These are phyloP conservation scores for Aspergillus heteromorphus DNA, from an alignment of 495 filamentous ascomycete species.

Conservation along the genomic window DNA sequence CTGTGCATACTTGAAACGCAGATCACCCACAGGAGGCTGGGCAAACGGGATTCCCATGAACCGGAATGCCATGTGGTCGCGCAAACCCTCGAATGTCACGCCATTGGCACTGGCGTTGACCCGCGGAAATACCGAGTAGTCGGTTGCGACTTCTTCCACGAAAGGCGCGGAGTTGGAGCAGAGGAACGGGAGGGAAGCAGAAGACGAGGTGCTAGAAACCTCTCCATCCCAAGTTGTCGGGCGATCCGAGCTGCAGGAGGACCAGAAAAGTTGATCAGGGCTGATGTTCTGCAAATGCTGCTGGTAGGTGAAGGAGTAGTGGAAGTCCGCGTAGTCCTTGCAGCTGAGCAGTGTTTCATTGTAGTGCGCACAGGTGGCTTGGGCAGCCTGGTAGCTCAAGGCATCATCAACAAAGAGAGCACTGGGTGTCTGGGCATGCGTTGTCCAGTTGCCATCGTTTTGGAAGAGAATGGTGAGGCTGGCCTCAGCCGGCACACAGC, in stretches of 20 bases:
- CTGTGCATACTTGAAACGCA: background rate
- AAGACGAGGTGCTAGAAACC: background rate
- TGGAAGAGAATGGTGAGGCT: background rate
- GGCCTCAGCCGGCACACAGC: background rate
- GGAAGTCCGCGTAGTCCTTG: background rate
- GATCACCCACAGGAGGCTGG: background rate
- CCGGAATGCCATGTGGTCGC: background rate
- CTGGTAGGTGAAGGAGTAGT: background rate
- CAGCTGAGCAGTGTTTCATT: background rate
- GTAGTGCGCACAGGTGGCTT: background rate
- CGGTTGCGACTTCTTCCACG: background rate
- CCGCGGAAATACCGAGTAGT: background rate
- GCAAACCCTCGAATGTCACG: background rate
- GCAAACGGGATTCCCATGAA: background rate
- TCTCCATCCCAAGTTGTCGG: background rate
- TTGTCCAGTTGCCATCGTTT: background rate
- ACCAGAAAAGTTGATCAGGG: background rate
- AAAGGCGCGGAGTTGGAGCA: background rate
- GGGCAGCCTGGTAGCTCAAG: background rate
- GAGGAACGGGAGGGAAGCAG: background rate
- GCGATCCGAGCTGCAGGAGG: background rate
- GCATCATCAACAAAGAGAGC: background rate
- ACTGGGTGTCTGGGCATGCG: background rate
- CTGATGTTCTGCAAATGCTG: background rate
- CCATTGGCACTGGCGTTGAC: background rate